phyloP scores from a whole-genome alignment of 2,329 filamentous ascomycete genomes.

The Trichoderma pleuroti region DNA sequence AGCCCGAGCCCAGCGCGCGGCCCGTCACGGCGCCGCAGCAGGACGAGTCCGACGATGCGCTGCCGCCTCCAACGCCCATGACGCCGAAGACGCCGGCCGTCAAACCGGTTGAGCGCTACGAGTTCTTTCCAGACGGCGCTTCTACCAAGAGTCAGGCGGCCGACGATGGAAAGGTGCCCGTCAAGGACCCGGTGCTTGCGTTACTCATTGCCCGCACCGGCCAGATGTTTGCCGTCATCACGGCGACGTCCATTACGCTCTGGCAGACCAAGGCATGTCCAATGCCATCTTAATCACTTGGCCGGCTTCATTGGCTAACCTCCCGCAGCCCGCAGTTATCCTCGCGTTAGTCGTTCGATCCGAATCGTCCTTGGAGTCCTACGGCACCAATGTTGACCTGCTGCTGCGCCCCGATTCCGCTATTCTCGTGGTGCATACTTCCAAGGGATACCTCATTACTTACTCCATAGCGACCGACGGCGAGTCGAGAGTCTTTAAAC shows the following conservation, averaged over 20 bases:
- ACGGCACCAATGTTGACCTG: constrained; percentile 80
- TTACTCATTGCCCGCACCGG: constrained; percentile 75
- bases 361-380: constrained; percentile 70
- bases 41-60: constrained; percentile 37
- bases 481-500: constrained; percentile 78
- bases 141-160: constrained; percentile 19
- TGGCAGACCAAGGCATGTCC: constrained; percentile 87
- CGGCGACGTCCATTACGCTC: constrained; percentile 77
- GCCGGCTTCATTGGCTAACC: not conserved
- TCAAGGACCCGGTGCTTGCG: constrained; percentile 66
- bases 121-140: constrained; percentile 25
- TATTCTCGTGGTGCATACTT: constrained; percentile 87
- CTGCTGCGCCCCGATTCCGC: constrained; percentile 86
- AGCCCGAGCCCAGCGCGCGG: constrained; percentile 22
- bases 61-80: constrained; percentile 43
- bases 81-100: constrained; percentile 58
- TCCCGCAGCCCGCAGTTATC: constrained; percentile 73
- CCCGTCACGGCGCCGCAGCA: constrained; percentile 26
- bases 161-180: constrained; percentile 36
- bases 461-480: constrained; percentile 87
- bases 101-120: constrained; percentile 56
- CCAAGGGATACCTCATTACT: constrained; percentile 83
- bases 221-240: constrained; percentile 83
- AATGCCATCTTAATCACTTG: not conserved
- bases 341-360: constrained; percentile 84